Evolutionary conservation across 2,329 filamentous ascomycete species (phyloP).

Genomic region (Claviceps monticola): DNA sequence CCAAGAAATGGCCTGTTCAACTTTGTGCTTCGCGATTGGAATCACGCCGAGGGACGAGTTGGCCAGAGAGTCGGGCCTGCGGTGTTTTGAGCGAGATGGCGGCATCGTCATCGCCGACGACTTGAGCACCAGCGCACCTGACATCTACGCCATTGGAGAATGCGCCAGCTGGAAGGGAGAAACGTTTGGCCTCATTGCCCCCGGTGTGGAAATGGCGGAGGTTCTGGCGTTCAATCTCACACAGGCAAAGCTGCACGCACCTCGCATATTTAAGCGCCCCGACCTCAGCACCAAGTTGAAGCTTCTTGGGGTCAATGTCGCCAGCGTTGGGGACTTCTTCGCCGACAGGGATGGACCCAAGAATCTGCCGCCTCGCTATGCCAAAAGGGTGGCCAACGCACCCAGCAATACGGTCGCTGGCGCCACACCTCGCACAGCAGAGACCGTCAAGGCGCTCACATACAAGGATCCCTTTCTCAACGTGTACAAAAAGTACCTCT

Average conservation of each 20-base stretch:
- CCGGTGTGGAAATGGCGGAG: conserved; percentile 86
- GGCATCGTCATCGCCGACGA: conserved; percentile 58
- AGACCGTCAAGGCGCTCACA: conserved; percentile 60
- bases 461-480: conserved; percentile 82
- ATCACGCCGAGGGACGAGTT: conserved; percentile 71
- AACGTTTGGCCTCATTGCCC: conserved; percentile 78
- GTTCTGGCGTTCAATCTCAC: conserved; percentile 85
- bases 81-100: conserved; percentile 57
- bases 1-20: conserved; percentile 60
- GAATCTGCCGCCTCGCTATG: conserved; percentile 48
- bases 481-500: conserved; percentile 89
- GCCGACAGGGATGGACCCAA: conserved; percentile 74
- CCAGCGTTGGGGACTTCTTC: conserved; percentile 89
- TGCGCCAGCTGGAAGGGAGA: conserved; percentile 82
- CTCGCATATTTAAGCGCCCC: conserved; percentile 61
- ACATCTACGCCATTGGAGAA: conserved; percentile 80
- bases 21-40: conserved; percentile 81
- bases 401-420: background rate
- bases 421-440: background rate
- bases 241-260: conserved; percentile 58
- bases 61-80: conserved; percentile 54
- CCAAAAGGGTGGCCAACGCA: conserved; percentile 16
- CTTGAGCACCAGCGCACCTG: conserved; percentile 54
- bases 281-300: conserved; percentile 89
- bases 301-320: conserved; percentile 78